Conservation (phyloP, 495 filamentous ascomycete species). For the Astrothelium subdiscretum region DNA sequence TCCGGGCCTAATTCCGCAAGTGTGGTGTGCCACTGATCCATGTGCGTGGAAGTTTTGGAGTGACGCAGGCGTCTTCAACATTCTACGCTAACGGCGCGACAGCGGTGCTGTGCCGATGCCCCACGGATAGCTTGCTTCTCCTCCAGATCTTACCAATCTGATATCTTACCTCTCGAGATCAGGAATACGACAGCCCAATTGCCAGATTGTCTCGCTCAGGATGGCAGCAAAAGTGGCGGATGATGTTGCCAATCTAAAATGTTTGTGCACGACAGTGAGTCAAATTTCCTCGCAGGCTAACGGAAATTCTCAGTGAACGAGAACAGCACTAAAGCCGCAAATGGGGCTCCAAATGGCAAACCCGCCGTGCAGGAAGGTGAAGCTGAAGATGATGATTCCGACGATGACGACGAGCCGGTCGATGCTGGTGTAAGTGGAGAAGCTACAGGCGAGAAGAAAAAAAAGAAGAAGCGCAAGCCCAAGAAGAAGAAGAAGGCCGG, state of each 20-base stretch:
- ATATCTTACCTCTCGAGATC: background rate
- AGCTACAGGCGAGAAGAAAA: constrained; percentile 26
- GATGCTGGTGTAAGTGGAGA: constrained; percentile 13
- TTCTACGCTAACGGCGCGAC: too few species aligned
- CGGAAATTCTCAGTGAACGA: background rate
- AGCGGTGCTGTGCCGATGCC: too few species aligned
- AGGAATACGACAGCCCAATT: background rate
- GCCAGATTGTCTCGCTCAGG: background rate
- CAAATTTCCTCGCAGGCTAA: background rate
- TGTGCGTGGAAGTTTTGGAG: too few species aligned
- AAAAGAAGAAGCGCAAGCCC: constrained; percentile 46
- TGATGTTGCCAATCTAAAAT: background rate
- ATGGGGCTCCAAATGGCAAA: constrained; percentile 12
- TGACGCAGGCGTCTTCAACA: too few species aligned
- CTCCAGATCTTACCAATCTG: too few species aligned
- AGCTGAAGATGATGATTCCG: constrained; percentile 31
- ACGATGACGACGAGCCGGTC: constrained; percentile 22
- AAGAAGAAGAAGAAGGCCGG: constrained; percentile 24
- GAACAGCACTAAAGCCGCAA: background rate
- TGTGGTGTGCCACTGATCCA: too few species aligned
- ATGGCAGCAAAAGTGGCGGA: background rate
- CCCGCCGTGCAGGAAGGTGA: constrained; percentile 24
- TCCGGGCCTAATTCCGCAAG: too few species aligned
- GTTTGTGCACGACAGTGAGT: background rate
- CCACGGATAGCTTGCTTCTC: too few species aligned